Conservation (phyloP, 495 filamentous ascomycete genomes). For the Talaromyces nanjingensis region DNA sequence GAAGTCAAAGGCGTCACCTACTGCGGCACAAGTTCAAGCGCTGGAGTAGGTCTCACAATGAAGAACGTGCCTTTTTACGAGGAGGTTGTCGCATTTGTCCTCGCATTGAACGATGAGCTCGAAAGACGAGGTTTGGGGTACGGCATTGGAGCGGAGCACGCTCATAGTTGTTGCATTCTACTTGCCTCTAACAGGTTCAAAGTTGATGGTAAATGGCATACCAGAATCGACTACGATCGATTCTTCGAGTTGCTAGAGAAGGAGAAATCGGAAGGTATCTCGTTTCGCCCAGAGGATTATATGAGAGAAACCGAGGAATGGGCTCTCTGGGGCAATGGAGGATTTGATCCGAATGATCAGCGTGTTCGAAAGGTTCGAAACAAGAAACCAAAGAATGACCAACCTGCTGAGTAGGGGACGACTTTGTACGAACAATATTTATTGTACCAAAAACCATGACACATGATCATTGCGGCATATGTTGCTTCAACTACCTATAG, state of each 20-base stretch:
- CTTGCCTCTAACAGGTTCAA: conserved; percentile 72
- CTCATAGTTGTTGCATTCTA: conserved; percentile 87
- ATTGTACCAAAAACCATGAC: not conserved
- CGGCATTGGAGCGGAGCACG: conserved; percentile 90
- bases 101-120: conserved; percentile 60
- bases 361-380: conserved; percentile 83
- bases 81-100: conserved; percentile 76
- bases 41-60: conserved; percentile 82
- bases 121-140: conserved; percentile 63
- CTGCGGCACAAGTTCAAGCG: conserved; percentile 79
- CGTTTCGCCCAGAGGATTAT: conserved; percentile 84
- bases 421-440: not conserved
- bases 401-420: not conserved
- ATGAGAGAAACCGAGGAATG: conserved; percentile 82
- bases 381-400: conserved; percentile 40
- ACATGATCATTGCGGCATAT: not conserved
- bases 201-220: conserved; percentile 76
- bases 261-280: conserved; percentile 45
- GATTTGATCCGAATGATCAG: conserved; percentile 85
- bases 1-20: conserved; percentile 97
- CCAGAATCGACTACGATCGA: conserved; percentile 77
- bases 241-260: conserved; percentile 83
- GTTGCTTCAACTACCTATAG: not conserved
- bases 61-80: conserved; percentile 92
- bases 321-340: conserved; percentile 90